Evolutionary conservation across 2,329 filamentous ascomycete genomes (phyloP).

Genomic region (Periglandula ipomoeae): DNA sequence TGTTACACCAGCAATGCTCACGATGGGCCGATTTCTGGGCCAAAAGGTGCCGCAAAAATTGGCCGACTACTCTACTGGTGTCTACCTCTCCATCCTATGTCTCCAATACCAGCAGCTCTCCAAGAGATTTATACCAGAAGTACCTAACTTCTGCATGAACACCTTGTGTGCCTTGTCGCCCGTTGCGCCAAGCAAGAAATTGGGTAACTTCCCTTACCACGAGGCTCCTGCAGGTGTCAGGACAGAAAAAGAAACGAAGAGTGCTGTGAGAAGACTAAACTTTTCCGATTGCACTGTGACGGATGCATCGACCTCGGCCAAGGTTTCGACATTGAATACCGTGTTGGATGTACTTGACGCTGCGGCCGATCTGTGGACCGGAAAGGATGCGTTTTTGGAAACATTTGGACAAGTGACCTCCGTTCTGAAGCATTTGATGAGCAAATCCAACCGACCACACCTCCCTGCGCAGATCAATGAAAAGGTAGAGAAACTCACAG

Average conservation of each 20-base stretch:
- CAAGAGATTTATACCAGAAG: constrained; percentile 83
- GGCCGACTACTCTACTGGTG: constrained; percentile 61
- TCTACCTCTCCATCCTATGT: constrained; percentile 69
- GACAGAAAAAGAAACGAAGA: constrained; percentile 33
- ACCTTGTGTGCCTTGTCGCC: constrained; percentile 62
- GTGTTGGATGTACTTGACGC: constrained; percentile 56
- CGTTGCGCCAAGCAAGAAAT: constrained; percentile 31
- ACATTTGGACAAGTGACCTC: constrained; percentile 59
- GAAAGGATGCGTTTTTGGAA: constrained; percentile 67
- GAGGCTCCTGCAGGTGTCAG: constrained; percentile 42
- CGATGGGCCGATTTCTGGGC: constrained; percentile 75
- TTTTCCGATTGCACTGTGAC: constrained; percentile 47
- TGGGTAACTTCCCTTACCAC: constrained; percentile 54
- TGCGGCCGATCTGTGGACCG: constrained; percentile 64
- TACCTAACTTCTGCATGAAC: constrained; percentile 72
- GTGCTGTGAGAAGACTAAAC: constrained; percentile 40
- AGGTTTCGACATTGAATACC: constrained; percentile 52
- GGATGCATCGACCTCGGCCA: constrained; percentile 30
- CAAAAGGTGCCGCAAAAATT: constrained; percentile 60
- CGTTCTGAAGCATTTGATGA: constrained; percentile 52
- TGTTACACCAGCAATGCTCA: constrained; percentile 78
- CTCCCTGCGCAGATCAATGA: constrained; percentile 35
- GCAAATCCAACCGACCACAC: constrained; percentile 40
- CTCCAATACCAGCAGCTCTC: constrained; percentile 76
- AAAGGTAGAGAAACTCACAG: constrained; percentile 30